A percentile compares a stretch with the other conserved stretches of the same genome.
Conservation (phyloP, 2,329 filamentous ascomycete genomes). For the Aspergillus quadricinctus region DNA sequence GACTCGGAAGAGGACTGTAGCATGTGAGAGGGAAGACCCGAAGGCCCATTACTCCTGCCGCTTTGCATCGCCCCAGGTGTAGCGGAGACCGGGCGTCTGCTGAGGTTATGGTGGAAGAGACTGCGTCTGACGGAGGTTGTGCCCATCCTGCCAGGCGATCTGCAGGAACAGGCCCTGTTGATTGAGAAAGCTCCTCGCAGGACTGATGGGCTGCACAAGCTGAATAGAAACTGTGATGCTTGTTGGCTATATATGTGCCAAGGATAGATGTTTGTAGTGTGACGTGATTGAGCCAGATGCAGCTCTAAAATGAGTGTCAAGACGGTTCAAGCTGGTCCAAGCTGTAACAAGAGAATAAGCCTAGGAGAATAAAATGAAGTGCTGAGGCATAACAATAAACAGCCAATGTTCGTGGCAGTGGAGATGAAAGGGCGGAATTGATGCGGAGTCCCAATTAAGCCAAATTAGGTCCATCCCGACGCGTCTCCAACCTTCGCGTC, state of each 20-base stretch:
- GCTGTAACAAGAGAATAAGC: not conserved
- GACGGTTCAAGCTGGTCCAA: not conserved
- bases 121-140: constrained; percentile 40
- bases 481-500: constrained; percentile 29
- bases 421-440: constrained; percentile 1
- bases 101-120: constrained; percentile 43
- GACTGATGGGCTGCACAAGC: not conserved
- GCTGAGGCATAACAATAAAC: not conserved
- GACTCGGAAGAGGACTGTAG: constrained; percentile 20
- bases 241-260: not conserved
- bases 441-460: constrained; percentile 2
- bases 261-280: not conserved
- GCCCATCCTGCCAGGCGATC: constrained; percentile 16
- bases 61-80: constrained; percentile 16
- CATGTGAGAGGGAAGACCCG: constrained; percentile 21
- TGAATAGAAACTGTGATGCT: not conserved
- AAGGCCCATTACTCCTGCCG: constrained; percentile 12
- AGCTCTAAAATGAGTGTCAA: not conserved
- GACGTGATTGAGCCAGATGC: not conserved
- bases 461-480: constrained; percentile 17
- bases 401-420: not conserved
- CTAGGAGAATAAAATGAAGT: not conserved
- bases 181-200: not conserved
- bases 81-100: constrained; percentile 36
- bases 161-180: not conserved